These are phyloP conservation scores for Solanum paucissectum DNA, from an alignment of 257 asterid genomes.

Conservation along the genomic window DNA sequence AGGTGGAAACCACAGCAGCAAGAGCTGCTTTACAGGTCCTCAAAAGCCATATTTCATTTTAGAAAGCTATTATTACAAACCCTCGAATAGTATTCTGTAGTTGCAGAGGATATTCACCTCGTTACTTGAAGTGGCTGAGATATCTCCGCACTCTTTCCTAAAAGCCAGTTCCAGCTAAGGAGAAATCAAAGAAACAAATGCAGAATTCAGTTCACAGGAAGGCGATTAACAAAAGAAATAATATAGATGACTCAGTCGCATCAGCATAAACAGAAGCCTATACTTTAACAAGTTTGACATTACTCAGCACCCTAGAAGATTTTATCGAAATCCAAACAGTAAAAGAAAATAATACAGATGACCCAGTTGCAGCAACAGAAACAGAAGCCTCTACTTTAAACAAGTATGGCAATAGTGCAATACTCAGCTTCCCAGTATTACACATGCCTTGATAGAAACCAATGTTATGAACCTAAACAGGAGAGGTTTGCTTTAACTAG, in stretches of 20 bases:
- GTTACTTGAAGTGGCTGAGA: slow-evolving; percentile 45
- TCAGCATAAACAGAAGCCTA: not conserved
- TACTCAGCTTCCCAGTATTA: not conserved
- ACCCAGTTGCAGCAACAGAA: not conserved
- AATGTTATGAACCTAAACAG: not conserved
- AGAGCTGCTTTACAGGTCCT: not conserved
- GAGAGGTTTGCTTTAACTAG: not conserved
- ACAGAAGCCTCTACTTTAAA: not conserved
- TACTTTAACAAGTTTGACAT: not conserved
- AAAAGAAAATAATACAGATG: not conserved
- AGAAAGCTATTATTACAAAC: not conserved
- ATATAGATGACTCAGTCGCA: not conserved
- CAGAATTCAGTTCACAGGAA: slow-evolving; percentile 12
- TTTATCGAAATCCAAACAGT: not conserved
- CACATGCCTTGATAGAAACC: not conserved
- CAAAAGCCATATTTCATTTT: not conserved
- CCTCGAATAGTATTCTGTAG: not conserved
- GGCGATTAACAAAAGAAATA: not conserved
- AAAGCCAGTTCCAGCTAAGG: slow-evolving; percentile 81
- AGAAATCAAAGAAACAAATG: slow-evolving; percentile 10
- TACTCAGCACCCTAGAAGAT: not conserved
- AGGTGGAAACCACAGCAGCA: not conserved
- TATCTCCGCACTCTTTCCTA: slow-evolving; percentile 58
- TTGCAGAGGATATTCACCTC: slow-evolving; percentile 44
- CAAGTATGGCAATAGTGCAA: not conserved